Evolutionary conservation across 441 rosid species (phyloP), one percentile per base, ranked within the genome.

Genomic region (Erodium moschatum): DNA sequence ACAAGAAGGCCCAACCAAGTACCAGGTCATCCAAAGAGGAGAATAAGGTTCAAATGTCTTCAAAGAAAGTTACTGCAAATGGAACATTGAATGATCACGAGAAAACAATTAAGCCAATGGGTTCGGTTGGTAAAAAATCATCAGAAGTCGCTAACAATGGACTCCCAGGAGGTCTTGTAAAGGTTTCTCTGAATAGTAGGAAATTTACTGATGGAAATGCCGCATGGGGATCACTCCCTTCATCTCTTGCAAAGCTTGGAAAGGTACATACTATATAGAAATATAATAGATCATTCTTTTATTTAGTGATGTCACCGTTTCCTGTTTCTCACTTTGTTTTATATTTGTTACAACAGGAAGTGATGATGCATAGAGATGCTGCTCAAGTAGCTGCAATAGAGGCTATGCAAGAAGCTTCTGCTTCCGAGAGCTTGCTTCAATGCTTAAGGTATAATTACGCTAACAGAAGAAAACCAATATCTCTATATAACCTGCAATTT

Each of bases 361-460:
- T 91, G 40, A 77, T 89, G 87, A 94, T 81, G 86, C 86, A 83
- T 66, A 85, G 97, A 78, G 99, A 94, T 76, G 85, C 90, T 56
- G 97, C 99, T 63, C 96, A 89, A 83, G 76, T 76, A 52, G 97
- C 93, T 3, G 97, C 96, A 12, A 73, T 87, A 60, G 97, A 88
- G 75, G 96, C 99, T 75, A 76, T 94, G 80, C 97, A 87, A 74
- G 99, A 94, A 83, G 97, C 99, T 66, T 84, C 96, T 73, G 92
- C 87, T 76, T 81, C 97, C 13, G 97, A 91, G 84, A 88, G 91
- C 81, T 82, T 94, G 74, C 96, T 94, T 69, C 86, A 80, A 65
- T 94, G 99, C 76, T 81, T 94, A 70, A 88, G 94, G 99, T 94
- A 77, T 8, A 44, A 5, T 35, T 5, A 35, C 2, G 0, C 0